phyloP scores from a whole-genome alignment of 352 stramenopile genomes.

The Phytopythium kandeliae region DNA sequence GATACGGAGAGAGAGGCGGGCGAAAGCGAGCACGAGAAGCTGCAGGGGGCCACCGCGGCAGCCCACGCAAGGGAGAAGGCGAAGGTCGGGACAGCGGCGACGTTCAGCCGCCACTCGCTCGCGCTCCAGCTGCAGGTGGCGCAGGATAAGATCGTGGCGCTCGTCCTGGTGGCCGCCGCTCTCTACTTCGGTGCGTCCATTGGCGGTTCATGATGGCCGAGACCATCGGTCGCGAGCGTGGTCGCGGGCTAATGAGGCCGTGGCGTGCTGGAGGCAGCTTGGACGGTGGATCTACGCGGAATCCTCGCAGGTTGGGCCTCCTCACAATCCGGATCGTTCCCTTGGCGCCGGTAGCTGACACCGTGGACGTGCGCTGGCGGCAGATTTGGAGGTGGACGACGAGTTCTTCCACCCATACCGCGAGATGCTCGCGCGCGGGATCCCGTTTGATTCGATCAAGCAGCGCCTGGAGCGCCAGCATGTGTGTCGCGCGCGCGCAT shows the following conservation, averaged over 20 bases:
- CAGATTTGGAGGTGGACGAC: conserved; percentile 35
- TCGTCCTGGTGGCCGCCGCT: conserved; percentile 41
- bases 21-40: background rate
- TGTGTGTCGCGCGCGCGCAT: conserved; percentile 11
- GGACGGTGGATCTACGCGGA: conserved; percentile 40
- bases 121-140: conserved; percentile 42
- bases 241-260: conserved; percentile 4
- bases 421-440: conserved; percentile 49
- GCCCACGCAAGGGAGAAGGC: background rate
- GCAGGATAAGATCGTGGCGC: conserved; percentile 56
- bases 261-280: conserved; percentile 13
- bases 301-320: conserved; percentile 27
- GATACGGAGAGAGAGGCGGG: background rate
- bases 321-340: no score
- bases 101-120: conserved; percentile 49
- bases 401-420: conserved; percentile 53
- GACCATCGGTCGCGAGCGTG: no score
- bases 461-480: conserved; percentile 72
- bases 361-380: conserved; percentile 18
- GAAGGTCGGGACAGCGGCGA: conserved; percentile 12
- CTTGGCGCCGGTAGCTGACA: no score
- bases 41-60: background rate
- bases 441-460: conserved; percentile 55
- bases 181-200: conserved; percentile 44
- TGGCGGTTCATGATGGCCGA: no score